Conservation (phyloP, 2,329 filamentous ascomycete species). For the Calonectria montana region DNA sequence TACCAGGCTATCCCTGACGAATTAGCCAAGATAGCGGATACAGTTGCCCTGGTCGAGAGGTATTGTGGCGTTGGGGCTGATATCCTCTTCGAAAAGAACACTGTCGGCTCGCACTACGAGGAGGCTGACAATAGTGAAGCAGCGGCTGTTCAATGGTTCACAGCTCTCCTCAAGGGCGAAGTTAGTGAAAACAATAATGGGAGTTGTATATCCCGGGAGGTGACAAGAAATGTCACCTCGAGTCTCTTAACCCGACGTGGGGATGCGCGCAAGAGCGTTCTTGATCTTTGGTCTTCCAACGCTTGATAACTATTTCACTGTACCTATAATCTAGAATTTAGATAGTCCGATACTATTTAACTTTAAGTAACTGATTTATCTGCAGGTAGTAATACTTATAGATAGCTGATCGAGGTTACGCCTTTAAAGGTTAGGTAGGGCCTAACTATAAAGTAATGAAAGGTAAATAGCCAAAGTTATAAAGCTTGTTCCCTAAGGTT, state of each 20-base stretch:
- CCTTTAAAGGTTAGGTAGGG: no score
- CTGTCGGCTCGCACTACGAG: conserved; percentile 27
- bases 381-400: no score
- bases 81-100: conserved; percentile 37
- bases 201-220: conserved; percentile 36
- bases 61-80: conserved; percentile 35
- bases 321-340: not conserved
- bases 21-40: conserved; percentile 28
- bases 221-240: conserved; percentile 30
- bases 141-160: conserved; percentile 30
- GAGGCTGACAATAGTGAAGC: conserved; percentile 15
- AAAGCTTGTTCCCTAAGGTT: no score
- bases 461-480: no score
- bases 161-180: conserved; percentile 26
- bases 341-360: not conserved
- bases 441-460: no score
- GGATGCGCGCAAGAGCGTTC: conserved; percentile 13
- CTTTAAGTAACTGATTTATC: not conserved
- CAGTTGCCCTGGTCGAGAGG: conserved; percentile 30
- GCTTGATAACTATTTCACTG: not conserved
- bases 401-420: no score
- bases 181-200: conserved; percentile 19
- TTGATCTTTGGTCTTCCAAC: conserved; percentile 28
- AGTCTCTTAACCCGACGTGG: conserved; percentile 19
- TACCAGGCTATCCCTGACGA: conserved; percentile 37